Evolutionary conservation across 257 asterid species (phyloP).

Genomic region (Primulina eburnea): DNA sequence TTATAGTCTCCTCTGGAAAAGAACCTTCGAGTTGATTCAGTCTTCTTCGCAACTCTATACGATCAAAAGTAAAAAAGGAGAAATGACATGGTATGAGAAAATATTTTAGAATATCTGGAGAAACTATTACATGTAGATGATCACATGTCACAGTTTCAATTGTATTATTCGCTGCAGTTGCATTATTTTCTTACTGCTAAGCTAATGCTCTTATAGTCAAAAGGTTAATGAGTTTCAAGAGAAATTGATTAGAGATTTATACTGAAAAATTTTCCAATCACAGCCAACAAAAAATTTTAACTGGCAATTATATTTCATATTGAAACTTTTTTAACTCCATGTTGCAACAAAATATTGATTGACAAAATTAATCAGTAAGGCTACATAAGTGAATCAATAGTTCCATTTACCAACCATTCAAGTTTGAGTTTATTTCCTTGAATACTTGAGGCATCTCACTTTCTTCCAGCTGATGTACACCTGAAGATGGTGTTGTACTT

Average conservation of each 20-base stretch:
- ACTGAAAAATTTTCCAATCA: background rate
- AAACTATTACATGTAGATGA: background rate
- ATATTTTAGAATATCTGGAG: background rate
- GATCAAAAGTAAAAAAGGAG: constrained; percentile 15
- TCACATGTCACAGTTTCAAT: background rate
- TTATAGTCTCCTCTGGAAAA: constrained; percentile 39
- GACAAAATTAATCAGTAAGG: background rate
- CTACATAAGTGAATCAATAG: constrained; percentile 8
- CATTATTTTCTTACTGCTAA: constrained; percentile 2
- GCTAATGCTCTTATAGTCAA: background rate
- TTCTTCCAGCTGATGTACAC: constrained; percentile 59
- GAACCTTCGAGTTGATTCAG: constrained; percentile 64
- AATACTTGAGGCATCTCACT: constrained; percentile 62
- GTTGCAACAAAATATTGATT: background rate
- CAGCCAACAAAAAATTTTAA: background rate
- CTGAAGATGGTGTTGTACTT: constrained; percentile 66
- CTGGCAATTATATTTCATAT: background rate
- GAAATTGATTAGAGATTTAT: background rate
- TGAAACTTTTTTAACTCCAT: background rate
- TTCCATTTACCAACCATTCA: constrained; percentile 55
- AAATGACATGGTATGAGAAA: background rate
- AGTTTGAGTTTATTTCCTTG: constrained; percentile 82
- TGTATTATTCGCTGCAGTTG: constrained; percentile 2
- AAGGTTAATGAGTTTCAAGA: constrained; percentile 2
- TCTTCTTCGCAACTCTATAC: constrained; percentile 76